Evolutionary conservation across 2,329 filamentous ascomycete species (phyloP).

Genomic region (Coniochaeta sp.): DNA sequence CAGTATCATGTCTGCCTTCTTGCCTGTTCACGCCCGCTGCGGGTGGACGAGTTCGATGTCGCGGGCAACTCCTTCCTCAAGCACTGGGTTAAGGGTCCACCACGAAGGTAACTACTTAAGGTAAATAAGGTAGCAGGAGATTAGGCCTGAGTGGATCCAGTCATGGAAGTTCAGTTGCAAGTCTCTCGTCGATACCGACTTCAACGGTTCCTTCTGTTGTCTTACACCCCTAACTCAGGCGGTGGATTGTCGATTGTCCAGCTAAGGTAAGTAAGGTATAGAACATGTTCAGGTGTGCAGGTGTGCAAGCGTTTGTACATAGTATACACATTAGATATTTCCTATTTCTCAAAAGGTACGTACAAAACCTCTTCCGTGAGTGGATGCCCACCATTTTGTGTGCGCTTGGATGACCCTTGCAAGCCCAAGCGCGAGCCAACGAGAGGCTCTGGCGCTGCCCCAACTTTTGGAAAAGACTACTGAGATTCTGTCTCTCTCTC

Average conservation of each 20-base stretch:
- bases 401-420: neutral
- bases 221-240: no score
- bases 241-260: no score
- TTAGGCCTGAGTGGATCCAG: neutral
- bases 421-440: neutral
- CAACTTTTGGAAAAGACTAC: neutral
- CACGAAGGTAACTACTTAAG: neutral
- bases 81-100: neutral
- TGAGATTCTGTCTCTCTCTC: neutral
- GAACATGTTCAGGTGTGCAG: no score
- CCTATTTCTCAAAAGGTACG: no score
- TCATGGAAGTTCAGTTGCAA: neutral
- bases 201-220: no score
- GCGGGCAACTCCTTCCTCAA: neutral
- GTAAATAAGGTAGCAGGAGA: neutral
- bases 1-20: neutral
- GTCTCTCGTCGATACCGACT: neutral
- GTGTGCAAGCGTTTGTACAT: neutral
- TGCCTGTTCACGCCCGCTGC: neutral
- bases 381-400: neutral
- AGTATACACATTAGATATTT: no score
- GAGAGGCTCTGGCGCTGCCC: neutral
- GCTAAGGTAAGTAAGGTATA: neutral
- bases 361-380: neutral
- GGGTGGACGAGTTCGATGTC: neutral